phyloP scores from a whole-genome alignment of 139 green algal species.

The Dunaliella sp. region DNA sequence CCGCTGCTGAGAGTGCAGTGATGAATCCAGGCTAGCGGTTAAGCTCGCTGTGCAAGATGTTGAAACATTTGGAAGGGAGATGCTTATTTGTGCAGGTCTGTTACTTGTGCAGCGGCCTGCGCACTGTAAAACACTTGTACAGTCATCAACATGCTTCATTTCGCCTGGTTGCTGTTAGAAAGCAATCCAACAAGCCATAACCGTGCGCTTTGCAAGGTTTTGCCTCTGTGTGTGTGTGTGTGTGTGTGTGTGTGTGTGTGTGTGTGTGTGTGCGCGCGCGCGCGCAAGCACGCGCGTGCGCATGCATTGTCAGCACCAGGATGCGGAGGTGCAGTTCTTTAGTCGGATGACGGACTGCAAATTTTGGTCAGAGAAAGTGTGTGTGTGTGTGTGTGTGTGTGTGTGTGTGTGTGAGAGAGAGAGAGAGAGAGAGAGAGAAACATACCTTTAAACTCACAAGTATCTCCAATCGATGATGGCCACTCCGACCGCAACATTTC shows the following conservation, averaged over 20 bases:
- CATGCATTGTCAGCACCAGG: too few species aligned
- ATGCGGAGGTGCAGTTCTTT: too few species aligned
- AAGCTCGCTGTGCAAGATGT: not conserved
- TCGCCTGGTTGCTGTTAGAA: not conserved
- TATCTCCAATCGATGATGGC: too few species aligned
- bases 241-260: conserved; percentile 12
- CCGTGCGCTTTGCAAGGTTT: not conserved
- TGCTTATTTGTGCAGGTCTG: not conserved
- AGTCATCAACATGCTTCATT: not conserved
- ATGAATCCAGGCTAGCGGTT: not conserved
- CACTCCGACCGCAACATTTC: too few species aligned
- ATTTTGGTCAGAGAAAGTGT: not conserved
- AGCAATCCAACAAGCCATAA: not conserved
- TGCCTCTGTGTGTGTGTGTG: not conserved
- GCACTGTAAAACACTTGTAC: too few species aligned
- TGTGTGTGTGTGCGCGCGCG: not conserved
- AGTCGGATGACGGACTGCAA: too few species aligned
- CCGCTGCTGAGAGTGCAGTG: too few species aligned
- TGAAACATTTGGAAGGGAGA: not conserved
- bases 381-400: not conserved
- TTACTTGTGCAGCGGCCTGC: too few species aligned
- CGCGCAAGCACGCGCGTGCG: not conserved
- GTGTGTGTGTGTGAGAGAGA: not conserved
- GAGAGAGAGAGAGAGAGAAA: not conserved
- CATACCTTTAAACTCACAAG: too few species aligned